Base-by-base conservation (phyloP, 78 protist genomes). In the Diacronema lutheri region DNA sequence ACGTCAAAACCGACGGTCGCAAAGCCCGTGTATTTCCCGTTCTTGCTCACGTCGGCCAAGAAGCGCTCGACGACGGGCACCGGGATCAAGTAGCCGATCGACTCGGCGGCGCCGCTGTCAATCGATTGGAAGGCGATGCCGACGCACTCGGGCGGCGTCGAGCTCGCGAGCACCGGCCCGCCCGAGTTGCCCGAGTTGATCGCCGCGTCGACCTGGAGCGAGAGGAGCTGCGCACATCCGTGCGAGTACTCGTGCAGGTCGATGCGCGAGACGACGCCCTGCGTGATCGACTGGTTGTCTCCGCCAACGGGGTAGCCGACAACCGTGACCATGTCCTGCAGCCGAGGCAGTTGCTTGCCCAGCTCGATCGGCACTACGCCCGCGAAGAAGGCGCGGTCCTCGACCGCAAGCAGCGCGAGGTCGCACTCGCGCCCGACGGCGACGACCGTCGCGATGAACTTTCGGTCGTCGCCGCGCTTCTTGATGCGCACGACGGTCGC, bases 261-360 rank as follows among this genome's bases (percentile, higher is more conserved):
- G 66, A 77, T 31, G 66, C 83, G 83, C 33, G 71, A 58, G 46
- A 77, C 83, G 66, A 77, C 83, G 46, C 83, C 83, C n/a, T 77
- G 73, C n/a, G 83, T 77, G 25, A 77, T 19, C 14, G 37, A 58
- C 64, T 16, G 19, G 35, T 23, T 21, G 44, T 77, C 21, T 29
- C 83, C 83, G 66, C 83, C 83, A 37, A 55, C n/a, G 9, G 71
- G 83, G 19, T 21, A 77, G 55, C 83, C 83, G 26, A 19, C 19
- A 11, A 77, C 69, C 11, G 44, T 37, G 33, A 77, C 62, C 25
- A 1, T 5, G 35, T 5, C 6, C 46, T 37, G 64, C 26, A 77
- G 62, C 25, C 19, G 33, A 4, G 83, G 83, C 16, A 77, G 38
- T 14, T 1, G 5, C n/a, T 20, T 1, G 29, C 25, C 25, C 29